A percentile compares a stretch with the other conserved stretches of the same genome.
Conservation (phyloP, 2,329 filamentous ascomycete species). For the Decorospora gaudefroyi region DNA sequence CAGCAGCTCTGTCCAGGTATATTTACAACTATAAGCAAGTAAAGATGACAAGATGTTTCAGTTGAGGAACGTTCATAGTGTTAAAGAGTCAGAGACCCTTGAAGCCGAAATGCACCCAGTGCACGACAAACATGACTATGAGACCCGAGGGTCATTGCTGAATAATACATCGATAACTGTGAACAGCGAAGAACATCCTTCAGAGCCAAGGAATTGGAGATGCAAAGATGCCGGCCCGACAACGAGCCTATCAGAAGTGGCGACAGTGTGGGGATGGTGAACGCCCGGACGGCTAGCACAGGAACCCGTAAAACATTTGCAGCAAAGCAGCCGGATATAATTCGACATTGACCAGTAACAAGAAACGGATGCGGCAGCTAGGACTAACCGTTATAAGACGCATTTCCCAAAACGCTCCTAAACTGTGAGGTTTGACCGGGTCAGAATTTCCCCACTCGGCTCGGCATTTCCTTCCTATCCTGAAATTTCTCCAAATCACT, state of each 20-base stretch:
- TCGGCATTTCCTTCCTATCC: constrained; percentile 12
- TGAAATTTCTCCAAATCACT: constrained; percentile 14
- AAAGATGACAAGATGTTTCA: not conserved
- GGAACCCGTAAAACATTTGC: not conserved
- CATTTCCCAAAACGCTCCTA: constrained; percentile 13
- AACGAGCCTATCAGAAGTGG: constrained; percentile 13
- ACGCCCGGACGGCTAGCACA: not conserved
- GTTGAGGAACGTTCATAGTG: too few species aligned
- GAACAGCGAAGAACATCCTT: too few species aligned
- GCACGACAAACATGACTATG: constrained; percentile 8
- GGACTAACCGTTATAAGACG: too few species aligned
- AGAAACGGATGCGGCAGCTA: too few species aligned
- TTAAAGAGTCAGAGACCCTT: not conserved
- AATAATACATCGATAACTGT: constrained; percentile 18
- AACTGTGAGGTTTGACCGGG: constrained; percentile 15
- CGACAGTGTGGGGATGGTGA: constrained; percentile 3
- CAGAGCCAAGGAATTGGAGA: not conserved
- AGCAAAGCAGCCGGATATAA: constrained; percentile 2
- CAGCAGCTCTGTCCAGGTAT: not conserved
- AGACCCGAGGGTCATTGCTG: constrained; percentile 26
- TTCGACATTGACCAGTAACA: too few species aligned
- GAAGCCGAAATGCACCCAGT: not conserved
- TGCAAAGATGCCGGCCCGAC: not conserved
- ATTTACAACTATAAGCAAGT: not conserved
- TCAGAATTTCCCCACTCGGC: constrained; percentile 12